These are phyloP conservation scores for Arctium lappa DNA, from an alignment of 129 eudicot species.

Conservation along the genomic window DNA sequence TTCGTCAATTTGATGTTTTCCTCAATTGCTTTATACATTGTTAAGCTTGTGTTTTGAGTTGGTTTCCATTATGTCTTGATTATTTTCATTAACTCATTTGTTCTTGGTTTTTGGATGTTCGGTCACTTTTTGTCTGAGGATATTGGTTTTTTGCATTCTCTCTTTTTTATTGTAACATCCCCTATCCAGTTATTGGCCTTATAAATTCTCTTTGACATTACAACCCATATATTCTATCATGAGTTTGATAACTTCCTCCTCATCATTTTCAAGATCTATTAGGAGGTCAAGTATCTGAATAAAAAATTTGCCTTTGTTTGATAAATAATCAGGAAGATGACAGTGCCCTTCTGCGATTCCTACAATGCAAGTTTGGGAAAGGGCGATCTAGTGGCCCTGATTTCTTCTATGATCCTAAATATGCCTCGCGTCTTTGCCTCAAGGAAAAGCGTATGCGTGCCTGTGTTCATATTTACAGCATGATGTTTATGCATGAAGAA, in stretches of 20 bases:
- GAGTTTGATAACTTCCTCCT: neutral
- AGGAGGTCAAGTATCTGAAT: neutral
- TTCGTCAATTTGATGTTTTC: too few relatives aligned
- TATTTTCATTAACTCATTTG: neutral
- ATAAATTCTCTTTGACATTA: neutral
- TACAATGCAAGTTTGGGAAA: slow-evolving; percentile 89
- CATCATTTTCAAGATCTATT: neutral
- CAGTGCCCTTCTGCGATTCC: slow-evolving; percentile 86
- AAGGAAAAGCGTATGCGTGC: slow-evolving; percentile 94
- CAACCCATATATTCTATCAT: neutral
- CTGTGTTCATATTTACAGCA: slow-evolving; percentile 95
- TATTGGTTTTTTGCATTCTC: neutral
- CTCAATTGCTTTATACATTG: too few relatives aligned
- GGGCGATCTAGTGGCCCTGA: slow-evolving; percentile 73
- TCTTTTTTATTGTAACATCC: neutral
- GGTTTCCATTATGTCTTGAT: neutral
- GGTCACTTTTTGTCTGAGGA: neutral
- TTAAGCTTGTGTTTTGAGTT: neutral
- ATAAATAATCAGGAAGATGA: slow-evolving; percentile 72
- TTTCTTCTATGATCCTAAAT: slow-evolving; percentile 95
- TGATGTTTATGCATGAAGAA: slow-evolving; percentile 99
- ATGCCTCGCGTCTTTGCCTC: slow-evolving; percentile 90
- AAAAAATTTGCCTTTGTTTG: neutral
- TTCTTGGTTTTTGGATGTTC: neutral
- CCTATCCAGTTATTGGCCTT: neutral